Base-by-base conservation (phyloP, 345 rosid species). In the Eucalyptus sideroxylon region DNA sequence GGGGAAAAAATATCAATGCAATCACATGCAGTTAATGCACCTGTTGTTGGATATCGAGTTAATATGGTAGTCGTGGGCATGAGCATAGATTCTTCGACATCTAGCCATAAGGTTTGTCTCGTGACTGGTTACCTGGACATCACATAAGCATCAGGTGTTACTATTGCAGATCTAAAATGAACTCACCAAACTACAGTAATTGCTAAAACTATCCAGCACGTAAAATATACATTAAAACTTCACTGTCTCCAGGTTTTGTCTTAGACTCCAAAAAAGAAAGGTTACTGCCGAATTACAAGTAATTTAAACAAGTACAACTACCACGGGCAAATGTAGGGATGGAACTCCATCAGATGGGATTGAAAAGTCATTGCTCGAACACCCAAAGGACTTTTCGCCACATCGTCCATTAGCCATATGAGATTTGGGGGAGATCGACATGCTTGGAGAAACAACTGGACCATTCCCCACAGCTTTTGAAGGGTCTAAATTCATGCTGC, bases 31-130 rank as follows among this genome's bases (percentile, higher is more conserved):
- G 40, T 85, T n/a, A 87, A 87, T 82, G 60, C 86, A 97, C 99
- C 99, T 98, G 92, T 97, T 98, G 92, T 93, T 97, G 53, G 99
- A 98, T 89, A 98, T 98, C 81, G 94, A 94, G 88, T 93, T 92
- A 55, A 92, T 92, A 85, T 93, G 92, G 90, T 90, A 93, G 87
- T 92, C 92, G 80, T 93, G 93, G 81, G 99, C 99, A 92, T 98
- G 99, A 88, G 98, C 96, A 93, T 97, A 98, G 59, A 97, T 96
- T 92, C 98, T 95, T 82, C 99, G 98, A 91, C 99, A 97, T 93
- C 98, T 93, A 86, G 99, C 99, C 91, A 96, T 86, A 90, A 94
- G 94, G 93, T 92, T 96, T n/a, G 97, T 93, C 95, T 98, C 99
- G 60, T 90, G 94, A 92, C 96, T 95, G 89, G 98, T 94, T 89